Conservation (phyloP, 257 asterid genomes). For the Jaltomata sinuosa region DNA sequence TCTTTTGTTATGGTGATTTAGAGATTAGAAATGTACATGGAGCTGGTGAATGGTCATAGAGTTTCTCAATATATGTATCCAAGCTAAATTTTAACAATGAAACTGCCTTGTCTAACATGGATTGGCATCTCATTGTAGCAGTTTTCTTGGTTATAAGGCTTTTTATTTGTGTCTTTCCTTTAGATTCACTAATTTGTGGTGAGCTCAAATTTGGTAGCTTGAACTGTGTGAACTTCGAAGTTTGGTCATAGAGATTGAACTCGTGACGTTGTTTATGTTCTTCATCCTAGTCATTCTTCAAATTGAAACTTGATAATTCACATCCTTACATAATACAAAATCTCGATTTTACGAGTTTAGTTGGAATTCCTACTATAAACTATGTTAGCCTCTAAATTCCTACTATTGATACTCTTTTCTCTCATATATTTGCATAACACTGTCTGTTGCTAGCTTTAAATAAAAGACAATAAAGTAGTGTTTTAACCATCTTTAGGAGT, state of each 20-base stretch:
- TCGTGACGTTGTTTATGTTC: neutral
- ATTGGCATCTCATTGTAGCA: neutral
- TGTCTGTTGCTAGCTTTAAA: too few species aligned
- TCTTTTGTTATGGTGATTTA: neutral
- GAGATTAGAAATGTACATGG: neutral
- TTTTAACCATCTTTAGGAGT: neutral
- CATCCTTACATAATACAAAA: too few species aligned
- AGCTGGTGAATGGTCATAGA: neutral
- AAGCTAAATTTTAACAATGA: neutral
- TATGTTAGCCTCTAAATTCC: too few species aligned
- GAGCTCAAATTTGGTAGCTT: neutral
- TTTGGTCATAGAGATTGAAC: neutral
- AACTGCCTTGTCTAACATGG: neutral
- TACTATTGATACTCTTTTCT: too few species aligned
- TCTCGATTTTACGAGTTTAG: too few species aligned
- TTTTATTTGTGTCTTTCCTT: neutral
- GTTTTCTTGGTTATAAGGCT: neutral
- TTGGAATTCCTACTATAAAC: too few species aligned
- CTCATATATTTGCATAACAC: too few species aligned
- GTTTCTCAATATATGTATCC: neutral
- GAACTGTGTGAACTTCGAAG: neutral
- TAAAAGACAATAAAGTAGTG: too few species aligned
- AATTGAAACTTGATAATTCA: too few species aligned
- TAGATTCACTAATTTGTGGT: neutral
- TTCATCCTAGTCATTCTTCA: neutral